Conservation (phyloP, 2,329 filamentous ascomycete genomes). For the Fusarium miscanthi region DNA sequence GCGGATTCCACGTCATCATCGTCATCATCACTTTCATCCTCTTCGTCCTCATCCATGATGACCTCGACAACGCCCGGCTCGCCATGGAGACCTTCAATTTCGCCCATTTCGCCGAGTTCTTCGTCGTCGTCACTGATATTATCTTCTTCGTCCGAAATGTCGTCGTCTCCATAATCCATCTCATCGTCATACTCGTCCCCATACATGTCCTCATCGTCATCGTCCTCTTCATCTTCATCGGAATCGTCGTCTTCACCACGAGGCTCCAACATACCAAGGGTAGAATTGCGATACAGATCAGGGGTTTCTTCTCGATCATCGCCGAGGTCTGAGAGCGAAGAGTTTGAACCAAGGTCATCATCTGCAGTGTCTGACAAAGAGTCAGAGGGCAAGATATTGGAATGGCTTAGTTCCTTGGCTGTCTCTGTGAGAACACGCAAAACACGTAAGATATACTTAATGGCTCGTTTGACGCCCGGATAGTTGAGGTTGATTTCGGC, state of each 20-base stretch:
- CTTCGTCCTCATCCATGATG: slow-evolving; percentile 81
- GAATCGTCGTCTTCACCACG: slow-evolving; percentile 84
- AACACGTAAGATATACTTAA: slow-evolving; percentile 95
- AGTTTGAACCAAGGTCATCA: slow-evolving; percentile 87
- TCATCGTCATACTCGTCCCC: slow-evolving; percentile 92
- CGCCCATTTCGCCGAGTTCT: slow-evolving; percentile 83
- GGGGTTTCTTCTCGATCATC: slow-evolving; percentile 94
- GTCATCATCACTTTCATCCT: slow-evolving; percentile 68
- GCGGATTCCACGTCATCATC: slow-evolving; percentile 57
- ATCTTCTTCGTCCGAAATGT: slow-evolving; percentile 83
- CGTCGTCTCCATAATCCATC: slow-evolving; percentile 89
- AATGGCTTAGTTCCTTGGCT: slow-evolving; percentile 85
- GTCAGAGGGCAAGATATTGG: slow-evolving; percentile 76
- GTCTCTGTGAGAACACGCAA: slow-evolving; percentile 88
- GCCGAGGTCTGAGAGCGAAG: slow-evolving; percentile 88
- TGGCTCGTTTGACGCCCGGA: slow-evolving; percentile 89
- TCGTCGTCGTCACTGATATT: slow-evolving; percentile 92
- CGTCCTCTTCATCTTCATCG: slow-evolving; percentile 76
- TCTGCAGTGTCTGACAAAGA: slow-evolving; percentile 77
- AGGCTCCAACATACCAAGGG: slow-evolving; percentile 92
- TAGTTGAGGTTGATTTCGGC: slow-evolving; percentile 97
- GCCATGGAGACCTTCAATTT: slow-evolving; percentile 79
- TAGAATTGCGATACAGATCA: slow-evolving; percentile 95
- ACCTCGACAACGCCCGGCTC: slow-evolving; percentile 75
- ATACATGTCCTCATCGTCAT: slow-evolving; percentile 92